phyloP scores from a whole-genome alignment of 2,329 filamentous ascomycete species.

The Calonectria naviculata region DNA sequence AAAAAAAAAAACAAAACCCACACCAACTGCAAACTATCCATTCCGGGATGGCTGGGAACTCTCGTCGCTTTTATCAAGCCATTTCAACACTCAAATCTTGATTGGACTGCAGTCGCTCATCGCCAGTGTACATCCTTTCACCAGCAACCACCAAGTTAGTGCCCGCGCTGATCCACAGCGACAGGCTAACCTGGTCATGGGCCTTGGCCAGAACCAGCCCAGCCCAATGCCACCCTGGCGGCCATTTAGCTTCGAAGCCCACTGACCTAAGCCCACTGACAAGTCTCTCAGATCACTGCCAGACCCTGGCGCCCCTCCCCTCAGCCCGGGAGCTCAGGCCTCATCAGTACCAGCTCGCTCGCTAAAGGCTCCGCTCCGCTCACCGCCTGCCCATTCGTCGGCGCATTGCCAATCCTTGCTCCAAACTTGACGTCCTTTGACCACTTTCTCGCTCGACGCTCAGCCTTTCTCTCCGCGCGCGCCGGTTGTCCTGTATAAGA shows the following conservation, averaged over 20 bases:
- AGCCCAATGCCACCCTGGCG: slow-evolving; percentile 4
- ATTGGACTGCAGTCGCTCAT: slow-evolving; percentile 13
- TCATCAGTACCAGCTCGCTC: slow-evolving; percentile 12
- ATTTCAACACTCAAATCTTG: neutral
- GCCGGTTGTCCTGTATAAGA: slow-evolving; percentile 37
- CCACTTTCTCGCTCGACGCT: slow-evolving; percentile 24
- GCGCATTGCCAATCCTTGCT: slow-evolving; percentile 23
- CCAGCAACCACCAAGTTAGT: slow-evolving; percentile 18
- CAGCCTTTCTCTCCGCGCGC: slow-evolving; percentile 38
- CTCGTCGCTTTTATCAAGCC: neutral
- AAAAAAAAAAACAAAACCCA: too few species aligned
- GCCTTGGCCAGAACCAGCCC: slow-evolving; percentile 13
- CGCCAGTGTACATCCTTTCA: neutral
- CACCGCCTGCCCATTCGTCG: slow-evolving; percentile 42
- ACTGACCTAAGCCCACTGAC: slow-evolving; percentile 16
- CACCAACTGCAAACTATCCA: neutral
- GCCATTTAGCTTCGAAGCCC: slow-evolving; percentile 6
- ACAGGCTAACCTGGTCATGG: slow-evolving; percentile 3
- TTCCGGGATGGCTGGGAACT: neutral
- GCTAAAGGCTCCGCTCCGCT: slow-evolving; percentile 29
- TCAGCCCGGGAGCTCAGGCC: slow-evolving; percentile 6
- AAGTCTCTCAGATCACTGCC: slow-evolving; percentile 5
- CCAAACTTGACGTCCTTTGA: slow-evolving; percentile 17
- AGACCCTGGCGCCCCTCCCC: slow-evolving; percentile 6
- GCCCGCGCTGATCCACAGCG: slow-evolving; percentile 16